phyloP scores from a whole-genome alignment of 2,329 filamentous ascomycete species.

The Botrytis hyacinthi region DNA sequence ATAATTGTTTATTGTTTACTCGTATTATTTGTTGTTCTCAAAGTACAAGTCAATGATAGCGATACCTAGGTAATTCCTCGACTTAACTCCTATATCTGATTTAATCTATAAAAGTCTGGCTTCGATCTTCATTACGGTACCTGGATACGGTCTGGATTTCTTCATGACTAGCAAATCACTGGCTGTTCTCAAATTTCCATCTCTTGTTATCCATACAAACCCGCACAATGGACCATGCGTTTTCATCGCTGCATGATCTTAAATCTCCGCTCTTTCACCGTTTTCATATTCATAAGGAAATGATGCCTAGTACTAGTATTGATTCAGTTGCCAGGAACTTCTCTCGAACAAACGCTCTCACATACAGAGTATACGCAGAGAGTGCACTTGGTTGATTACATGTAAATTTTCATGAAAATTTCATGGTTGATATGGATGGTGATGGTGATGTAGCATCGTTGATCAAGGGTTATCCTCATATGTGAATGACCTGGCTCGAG shows the following conservation, averaged over 20 bases:
- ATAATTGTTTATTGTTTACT: neutral
- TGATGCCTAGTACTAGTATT: neutral
- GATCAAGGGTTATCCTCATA: neutral
- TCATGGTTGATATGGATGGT: neutral
- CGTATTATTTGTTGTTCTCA: neutral
- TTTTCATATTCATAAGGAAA: conserved; percentile 3
- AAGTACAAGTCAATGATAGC: neutral
- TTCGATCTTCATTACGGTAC: neutral
- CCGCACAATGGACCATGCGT: neutral
- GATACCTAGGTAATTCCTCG: neutral
- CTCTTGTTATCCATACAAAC: neutral
- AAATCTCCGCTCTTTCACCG: conserved; percentile 10
- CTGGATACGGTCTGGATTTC: neutral
- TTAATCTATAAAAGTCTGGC: neutral
- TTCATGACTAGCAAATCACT: neutral
- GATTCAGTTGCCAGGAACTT: neutral
- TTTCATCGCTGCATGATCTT: conserved; percentile 9
- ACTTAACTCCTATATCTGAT: neutral
- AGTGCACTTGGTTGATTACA: neutral
- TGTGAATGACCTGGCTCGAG: neutral
- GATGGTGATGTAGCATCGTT: neutral
- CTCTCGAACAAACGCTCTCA: neutral
- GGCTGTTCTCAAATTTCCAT: neutral
- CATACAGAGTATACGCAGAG: neutral
- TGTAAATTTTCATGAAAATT: neutral